Base-by-base conservation (phyloP, 2,329 filamentous ascomycete genomes). In the Botrytis deweyae region DNA sequence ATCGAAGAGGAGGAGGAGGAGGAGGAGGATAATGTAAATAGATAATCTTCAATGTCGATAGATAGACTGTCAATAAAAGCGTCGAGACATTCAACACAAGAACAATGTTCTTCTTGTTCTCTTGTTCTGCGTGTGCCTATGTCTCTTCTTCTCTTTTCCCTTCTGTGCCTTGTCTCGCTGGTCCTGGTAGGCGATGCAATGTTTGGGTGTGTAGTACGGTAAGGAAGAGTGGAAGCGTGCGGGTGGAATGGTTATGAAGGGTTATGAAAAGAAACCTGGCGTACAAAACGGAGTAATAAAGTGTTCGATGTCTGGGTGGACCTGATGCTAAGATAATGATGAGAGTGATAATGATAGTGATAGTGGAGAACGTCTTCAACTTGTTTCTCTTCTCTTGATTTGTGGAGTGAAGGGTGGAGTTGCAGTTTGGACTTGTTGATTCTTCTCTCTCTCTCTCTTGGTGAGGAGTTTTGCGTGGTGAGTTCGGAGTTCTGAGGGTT, bases 191-290 rank as follows among this genome's bases (percentile, higher is more conserved):
- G 12, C 29, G 52, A 25, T 1, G 42, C 36, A 25, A 25, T 66
- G 42, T 7, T 49, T 46, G 25, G 42, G 42, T 49, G 63, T 66
- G 63, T 66, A 25, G 63, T 49, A 66, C 63, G 29, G 63, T 10
- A 66, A 49, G 42, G 63, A 66, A 66, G 63, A 49, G 63, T 66
- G 63, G 63, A 49, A 66, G 63, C 20, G 42, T 49, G 42, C 63
- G 63, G 42, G 63, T 49, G 42, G 63, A 49, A 66, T 66, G 12
- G 42, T 36, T 29, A 36, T 66, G 63, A 49, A 66, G 42, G 42
- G 42, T 65, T 66, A 20, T 49, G 42, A 36, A 25, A n/a, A 46
- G 44, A 46, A 49, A 65, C 44, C 10, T 36, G 63, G 63, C 63
- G 42, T 65, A 46, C 52, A 16, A 14, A n/a, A 55, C 49, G 49